Conservation (phyloP, 345 rosid species). For the Eucalyptus pauciflora region DNA sequence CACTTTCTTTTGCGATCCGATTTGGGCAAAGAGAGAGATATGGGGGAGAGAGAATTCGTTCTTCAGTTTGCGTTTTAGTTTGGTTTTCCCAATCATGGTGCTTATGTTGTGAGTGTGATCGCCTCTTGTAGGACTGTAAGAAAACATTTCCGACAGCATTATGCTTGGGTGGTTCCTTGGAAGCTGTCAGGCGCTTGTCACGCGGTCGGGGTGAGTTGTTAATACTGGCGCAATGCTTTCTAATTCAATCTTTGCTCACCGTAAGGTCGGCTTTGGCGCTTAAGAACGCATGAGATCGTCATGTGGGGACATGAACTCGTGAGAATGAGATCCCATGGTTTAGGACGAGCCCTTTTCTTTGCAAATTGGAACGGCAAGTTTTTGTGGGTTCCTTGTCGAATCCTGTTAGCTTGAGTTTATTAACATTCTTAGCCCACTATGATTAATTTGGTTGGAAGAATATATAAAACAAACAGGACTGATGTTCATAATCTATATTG, state of each 20-base stretch:
- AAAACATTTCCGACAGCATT: slow-evolving; percentile 73
- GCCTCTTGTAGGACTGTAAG: slow-evolving; percentile 61
- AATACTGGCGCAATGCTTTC: neutral
- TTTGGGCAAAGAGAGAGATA: neutral
- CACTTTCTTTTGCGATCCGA: neutral
- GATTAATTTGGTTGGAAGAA: neutral
- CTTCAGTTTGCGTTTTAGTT: neutral
- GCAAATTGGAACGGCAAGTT: neutral
- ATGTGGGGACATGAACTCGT: neutral
- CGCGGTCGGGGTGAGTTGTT: slow-evolving; percentile 61
- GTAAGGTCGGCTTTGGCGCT: neutral
- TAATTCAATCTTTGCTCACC: neutral
- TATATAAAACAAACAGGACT: neutral
- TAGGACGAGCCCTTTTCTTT: neutral
- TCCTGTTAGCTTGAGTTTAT: neutral
- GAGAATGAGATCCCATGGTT: neutral
- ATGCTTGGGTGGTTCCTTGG: slow-evolving; percentile 78
- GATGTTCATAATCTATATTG: neutral
- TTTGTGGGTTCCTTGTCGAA: neutral
- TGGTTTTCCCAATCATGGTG: neutral
- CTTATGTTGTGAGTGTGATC: neutral
- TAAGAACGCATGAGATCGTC: neutral
- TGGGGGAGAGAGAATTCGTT: neutral
- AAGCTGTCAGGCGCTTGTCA: slow-evolving; percentile 42
- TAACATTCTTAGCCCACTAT: neutral